These are phyloP conservation scores for Paramecium sexaurelia DNA, from an alignment of 73 alveolate genomes.

Conservation along the genomic window DNA sequence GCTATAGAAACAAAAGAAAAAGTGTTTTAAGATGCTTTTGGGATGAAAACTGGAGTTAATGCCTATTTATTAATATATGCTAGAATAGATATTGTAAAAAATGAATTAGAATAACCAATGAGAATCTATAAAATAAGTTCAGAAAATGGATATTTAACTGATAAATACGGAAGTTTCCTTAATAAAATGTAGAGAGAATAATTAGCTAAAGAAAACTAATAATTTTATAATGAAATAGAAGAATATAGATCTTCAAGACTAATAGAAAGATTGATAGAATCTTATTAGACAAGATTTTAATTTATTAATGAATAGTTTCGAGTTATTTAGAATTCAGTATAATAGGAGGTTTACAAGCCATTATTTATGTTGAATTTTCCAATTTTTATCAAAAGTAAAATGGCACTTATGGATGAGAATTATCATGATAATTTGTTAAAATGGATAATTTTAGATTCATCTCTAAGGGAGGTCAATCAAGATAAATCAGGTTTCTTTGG, in stretches of 20 bases:
- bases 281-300: conserved; percentile 32
- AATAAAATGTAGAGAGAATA: background rate
- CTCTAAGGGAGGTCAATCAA: conserved; percentile 46
- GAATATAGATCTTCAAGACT: background rate
- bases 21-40: conserved; percentile 79
- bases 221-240: conserved; percentile 42
- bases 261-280: conserved; percentile 9
- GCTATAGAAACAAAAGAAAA: conserved; percentile 73
- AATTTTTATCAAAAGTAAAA: background rate
- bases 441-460: conserved; percentile 50
- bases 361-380: background rate
- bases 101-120: background rate
- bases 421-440: conserved; percentile 40
- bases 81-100: conserved; percentile 58
- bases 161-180: background rate
- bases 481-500: conserved; percentile 11
- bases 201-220: background rate
- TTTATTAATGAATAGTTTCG: conserved; percentile 39
- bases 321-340: background rate
- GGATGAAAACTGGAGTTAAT: conserved; percentile 73
- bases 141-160: background rate
- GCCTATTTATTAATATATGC: conserved; percentile 85
- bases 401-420: background rate
- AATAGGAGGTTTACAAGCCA: background rate
- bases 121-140: conserved; percentile 6